Evolutionary conservation across 2,329 filamentous ascomycete genomes (phyloP).

Genomic region (Rhexocercosporidium sp.): DNA sequence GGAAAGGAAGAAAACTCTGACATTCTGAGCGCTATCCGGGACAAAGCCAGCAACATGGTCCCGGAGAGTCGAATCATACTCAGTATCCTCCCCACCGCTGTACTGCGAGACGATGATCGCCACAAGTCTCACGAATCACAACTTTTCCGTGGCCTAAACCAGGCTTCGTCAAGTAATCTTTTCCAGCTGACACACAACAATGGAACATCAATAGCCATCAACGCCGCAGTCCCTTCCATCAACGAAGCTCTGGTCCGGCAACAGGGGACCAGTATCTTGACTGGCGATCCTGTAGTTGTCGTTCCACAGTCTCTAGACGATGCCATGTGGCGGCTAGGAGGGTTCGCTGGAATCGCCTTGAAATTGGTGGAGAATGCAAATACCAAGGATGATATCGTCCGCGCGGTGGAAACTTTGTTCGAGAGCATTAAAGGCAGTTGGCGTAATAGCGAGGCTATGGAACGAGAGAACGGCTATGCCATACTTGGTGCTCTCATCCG

Average conservation of each 20-base stretch:
- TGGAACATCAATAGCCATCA: constrained; percentile 82
- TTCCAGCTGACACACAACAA: constrained; percentile 73
- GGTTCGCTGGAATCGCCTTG: constrained; percentile 83
- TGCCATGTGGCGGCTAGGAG: constrained; percentile 90
- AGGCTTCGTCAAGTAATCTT: constrained; percentile 69
- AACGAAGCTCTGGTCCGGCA: constrained; percentile 85
- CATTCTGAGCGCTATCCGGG: constrained; percentile 85
- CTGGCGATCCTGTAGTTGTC: constrained; percentile 81
- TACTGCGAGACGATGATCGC: constrained; percentile 80
- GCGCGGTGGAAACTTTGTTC: constrained; percentile 83
- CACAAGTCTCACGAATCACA: constrained; percentile 75
- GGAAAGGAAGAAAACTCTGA: constrained; percentile 92
- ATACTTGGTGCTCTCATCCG: constrained; percentile 84
- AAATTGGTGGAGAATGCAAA: constrained; percentile 82
- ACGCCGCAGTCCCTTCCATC: constrained; percentile 84
- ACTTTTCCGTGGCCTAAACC: constrained; percentile 77
- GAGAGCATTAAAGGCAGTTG: constrained; percentile 88
- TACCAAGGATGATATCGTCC: constrained; percentile 71
- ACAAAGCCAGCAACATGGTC: constrained; percentile 81
- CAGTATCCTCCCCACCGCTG: constrained; percentile 79
- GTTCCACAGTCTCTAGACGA: constrained; percentile 88
- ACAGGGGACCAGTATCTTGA: constrained; percentile 81
- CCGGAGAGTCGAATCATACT: constrained; percentile 82
- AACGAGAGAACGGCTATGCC: constrained; percentile 91
- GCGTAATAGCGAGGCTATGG: constrained; percentile 98